A percentile compares a stretch with the other conserved stretches of the same genome.
phyloP scores from a whole-genome alignment of 768 basidiomycete species.

The Dioszegia hungarica region DNA sequence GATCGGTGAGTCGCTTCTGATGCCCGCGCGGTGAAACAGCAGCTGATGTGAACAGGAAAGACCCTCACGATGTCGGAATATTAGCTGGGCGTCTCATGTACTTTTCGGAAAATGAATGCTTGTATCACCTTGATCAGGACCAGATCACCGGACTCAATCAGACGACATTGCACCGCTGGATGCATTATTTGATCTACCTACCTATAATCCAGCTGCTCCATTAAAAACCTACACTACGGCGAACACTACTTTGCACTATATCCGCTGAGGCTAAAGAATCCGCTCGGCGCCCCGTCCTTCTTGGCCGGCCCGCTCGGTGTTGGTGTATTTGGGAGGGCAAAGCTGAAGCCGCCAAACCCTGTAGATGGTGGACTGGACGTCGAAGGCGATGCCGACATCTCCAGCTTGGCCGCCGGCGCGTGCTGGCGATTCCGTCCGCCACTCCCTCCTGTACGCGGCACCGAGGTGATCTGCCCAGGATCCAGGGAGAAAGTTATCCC shows the following conservation, averaged over 20 bases:
- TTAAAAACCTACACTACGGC: too few species aligned
- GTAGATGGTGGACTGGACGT: background rate
- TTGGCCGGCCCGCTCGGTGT: background rate
- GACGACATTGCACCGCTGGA: too few species aligned
- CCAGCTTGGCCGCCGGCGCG: background rate
- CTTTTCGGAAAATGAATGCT: background rate
- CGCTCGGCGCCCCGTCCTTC: background rate
- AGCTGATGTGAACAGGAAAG: constrained; percentile 23
- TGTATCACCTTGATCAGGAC: too few species aligned
- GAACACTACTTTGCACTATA: background rate
- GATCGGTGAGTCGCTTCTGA: constrained; percentile 22
- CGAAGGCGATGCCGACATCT: background rate
- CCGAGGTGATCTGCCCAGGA: background rate
- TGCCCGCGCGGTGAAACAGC: background rate
- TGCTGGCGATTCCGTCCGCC: background rate
- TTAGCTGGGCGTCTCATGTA: constrained; percentile 2
- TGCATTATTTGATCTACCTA: too few species aligned
- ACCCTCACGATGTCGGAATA: constrained; percentile 40
- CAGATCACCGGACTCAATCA: too few species aligned
- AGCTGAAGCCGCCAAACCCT: constrained; percentile 8
- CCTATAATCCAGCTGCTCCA: too few species aligned
- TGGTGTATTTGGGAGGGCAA: background rate
- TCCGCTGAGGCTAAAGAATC: constrained; percentile 10
- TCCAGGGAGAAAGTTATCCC: constrained; percentile 4
- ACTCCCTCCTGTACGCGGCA: background rate